phyloP scores from a whole-genome alignment of 148 eudicot genomes.

The Rhododendron kiyosumense region DNA sequence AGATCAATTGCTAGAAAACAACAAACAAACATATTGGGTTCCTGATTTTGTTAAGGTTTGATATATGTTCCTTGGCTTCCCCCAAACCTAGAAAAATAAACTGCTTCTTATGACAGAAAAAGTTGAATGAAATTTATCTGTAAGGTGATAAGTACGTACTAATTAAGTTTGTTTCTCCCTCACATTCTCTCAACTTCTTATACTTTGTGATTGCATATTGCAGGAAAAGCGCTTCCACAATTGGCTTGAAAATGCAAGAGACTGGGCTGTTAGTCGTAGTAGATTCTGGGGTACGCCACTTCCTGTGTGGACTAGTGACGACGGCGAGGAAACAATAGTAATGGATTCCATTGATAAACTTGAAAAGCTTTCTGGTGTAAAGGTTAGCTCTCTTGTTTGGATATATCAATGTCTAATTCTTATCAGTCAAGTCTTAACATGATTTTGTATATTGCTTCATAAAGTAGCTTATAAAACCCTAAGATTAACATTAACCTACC shows the following conservation, averaged over 20 bases:
- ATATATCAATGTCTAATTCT: neutral
- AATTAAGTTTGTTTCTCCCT: neutral
- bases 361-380: constrained; percentile 74
- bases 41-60: constrained; percentile 95
- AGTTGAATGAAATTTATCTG: too few relatives aligned
- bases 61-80: neutral
- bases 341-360: constrained; percentile 73
- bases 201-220: neutral
- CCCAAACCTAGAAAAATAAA: too few relatives aligned
- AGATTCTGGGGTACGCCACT: constrained; percentile 99
- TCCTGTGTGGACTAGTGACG: constrained; percentile 87
- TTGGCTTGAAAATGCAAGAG: constrained; percentile 99
- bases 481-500: neutral
- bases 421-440: neutral
- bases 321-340: constrained; percentile 69
- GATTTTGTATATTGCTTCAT: neutral
- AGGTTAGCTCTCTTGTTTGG: constrained; percentile 35
- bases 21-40: constrained; percentile 88
- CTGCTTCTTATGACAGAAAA: too few relatives aligned
- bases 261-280: constrained; percentile 98
- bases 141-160: neutral
- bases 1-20: constrained; percentile 84
- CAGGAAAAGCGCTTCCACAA: constrained; percentile 97
- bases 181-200: neutral
- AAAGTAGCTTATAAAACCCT: too few relatives aligned